Evolutionary conservation across 257 asterid species (phyloP).

Genomic region (Solanum sejunctum): DNA sequence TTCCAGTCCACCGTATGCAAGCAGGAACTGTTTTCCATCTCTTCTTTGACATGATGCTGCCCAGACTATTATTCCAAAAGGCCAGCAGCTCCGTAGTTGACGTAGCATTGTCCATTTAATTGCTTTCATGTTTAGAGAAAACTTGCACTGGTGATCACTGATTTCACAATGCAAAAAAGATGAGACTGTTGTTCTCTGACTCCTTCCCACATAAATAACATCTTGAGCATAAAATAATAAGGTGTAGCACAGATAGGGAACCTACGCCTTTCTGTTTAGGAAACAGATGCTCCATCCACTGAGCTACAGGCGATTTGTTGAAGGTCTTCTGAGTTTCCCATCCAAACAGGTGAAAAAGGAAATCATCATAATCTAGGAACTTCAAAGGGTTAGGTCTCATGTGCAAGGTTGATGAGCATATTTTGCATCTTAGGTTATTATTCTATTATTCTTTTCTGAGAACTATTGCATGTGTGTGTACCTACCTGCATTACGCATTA

Average conservation of each 20-base stretch:
- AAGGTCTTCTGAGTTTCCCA: neutral
- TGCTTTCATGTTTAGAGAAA: neutral
- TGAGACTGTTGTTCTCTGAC: neutral
- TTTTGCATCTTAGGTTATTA: neutral
- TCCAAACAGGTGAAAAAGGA: neutral
- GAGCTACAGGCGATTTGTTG: conserved; percentile 80
- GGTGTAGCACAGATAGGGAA: conserved; percentile 75
- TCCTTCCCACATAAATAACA: neutral
- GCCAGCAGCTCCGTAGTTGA: neutral
- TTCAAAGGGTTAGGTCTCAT: neutral
- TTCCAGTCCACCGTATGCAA: neutral
- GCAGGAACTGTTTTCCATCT: neutral
- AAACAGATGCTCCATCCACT: conserved; percentile 99
- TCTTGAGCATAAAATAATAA: neutral
- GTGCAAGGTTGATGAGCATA: neutral
- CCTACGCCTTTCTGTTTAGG: conserved; percentile 96
- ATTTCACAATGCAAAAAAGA: neutral
- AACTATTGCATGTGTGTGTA: neutral
- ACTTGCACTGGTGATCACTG: neutral
- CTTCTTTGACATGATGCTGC: neutral
- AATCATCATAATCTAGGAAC: neutral
- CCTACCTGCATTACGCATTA: neutral
- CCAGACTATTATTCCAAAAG: neutral
- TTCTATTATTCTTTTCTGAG: neutral
- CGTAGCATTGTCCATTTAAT: neutral